Evolutionary conservation across 164 flowering plant species (phyloP), one percentile per base, ranked within the genome.

Genomic region (Cinnamomum micranthum): DNA sequence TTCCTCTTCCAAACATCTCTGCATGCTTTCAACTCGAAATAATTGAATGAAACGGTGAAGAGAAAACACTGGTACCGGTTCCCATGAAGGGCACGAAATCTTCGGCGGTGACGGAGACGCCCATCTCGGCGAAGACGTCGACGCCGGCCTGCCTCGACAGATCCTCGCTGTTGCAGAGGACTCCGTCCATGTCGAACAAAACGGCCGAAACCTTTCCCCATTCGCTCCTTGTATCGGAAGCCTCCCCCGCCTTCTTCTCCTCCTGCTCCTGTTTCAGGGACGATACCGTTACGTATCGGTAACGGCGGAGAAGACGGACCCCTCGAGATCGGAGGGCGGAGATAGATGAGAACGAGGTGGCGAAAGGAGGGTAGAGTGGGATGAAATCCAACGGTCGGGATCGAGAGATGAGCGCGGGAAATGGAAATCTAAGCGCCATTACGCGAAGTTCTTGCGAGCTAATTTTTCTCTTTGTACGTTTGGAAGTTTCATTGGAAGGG

Each of bases 121-220:
- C 99, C 93, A 95, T 88, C 77, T 95, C 98, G 0, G 85, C 84
- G 67, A 95, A 95, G 70, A 95, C 81, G 68, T 93, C 97, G 23
- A 95, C 99, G 1, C 86, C 98, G 12, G 99, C 98, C 80, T 74
- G 77, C 78, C 97, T 81, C 20, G 98, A 93, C 13, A 87, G 88
- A 74, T 92, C 92, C 77, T 95, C 99, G 72, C 99, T 93, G 80
- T 95, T 85, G 80, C 99, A 95, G 41, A 95, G 85, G 67, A 95
- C 98, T 13, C 99, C 98, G 72, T 95, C 99, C 97, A 95, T 95
- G 77, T 95, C 99, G 67, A 95, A 95, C 41, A 95, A 73, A 73
- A 95, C 98, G 14, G 98, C 99, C 35, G 97, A 95, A n/a, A 95
- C 98, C 79, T 88, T 93, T 27, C 90, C 97, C 99, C 97, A 91